phyloP scores from a whole-genome alignment of 768 basidiomycete species.

The Tricholoma bakamatsutake region DNA sequence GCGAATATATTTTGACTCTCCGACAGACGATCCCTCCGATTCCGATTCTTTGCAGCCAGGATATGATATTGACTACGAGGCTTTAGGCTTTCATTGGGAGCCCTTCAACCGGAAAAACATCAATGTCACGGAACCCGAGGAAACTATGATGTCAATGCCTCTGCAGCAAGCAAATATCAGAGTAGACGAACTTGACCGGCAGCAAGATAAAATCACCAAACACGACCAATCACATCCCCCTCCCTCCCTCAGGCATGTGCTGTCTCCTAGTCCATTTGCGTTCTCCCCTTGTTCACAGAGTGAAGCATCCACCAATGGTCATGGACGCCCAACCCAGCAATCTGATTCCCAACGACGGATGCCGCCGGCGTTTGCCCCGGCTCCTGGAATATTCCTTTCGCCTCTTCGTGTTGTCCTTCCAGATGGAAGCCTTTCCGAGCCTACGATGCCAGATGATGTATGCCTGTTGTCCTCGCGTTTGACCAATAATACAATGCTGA shows the following conservation, averaged over 20 bases:
- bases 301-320: neutral
- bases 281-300: constrained; percentile 17
- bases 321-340: neutral
- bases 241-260: constrained; percentile 7
- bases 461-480: neutral
- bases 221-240: neutral
- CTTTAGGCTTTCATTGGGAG: constrained; percentile 52
- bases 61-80: constrained; percentile 32
- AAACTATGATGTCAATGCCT: neutral
- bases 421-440: neutral
- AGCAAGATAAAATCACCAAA: neutral
- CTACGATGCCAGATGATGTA: neutral
- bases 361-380: constrained; percentile 27
- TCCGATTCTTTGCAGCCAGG: constrained; percentile 27
- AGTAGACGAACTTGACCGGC: neutral
- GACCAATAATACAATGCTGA: neutral
- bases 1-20: constrained; percentile 46
- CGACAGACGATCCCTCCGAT: constrained; percentile 43
- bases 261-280: constrained; percentile 22
- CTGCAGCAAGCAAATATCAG: neutral
- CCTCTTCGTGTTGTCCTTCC: constrained; percentile 18
- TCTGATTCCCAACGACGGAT: constrained; percentile 4
- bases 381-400: constrained; percentile 32
- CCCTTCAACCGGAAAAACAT: constrained; percentile 36
- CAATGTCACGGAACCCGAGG: neutral